Percentiles rank a stretch among this genome's conserved stretches.
Conservation (phyloP, 495 filamentous ascomycete species). For the Choiromyces venosus region DNA sequence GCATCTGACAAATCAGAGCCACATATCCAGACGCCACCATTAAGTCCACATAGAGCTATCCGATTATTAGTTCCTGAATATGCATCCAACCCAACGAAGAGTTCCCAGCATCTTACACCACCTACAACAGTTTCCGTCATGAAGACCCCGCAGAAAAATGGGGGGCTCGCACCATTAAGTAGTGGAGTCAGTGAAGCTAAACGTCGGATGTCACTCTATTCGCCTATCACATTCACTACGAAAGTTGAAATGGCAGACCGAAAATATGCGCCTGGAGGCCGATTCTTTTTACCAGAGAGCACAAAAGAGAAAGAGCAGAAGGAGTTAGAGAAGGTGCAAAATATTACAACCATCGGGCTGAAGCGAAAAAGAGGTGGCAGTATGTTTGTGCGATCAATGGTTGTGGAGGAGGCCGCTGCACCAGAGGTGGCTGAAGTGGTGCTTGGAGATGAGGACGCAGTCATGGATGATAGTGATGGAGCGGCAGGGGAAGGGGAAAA, state of each 20-base stretch:
- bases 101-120: slow-evolving; percentile 36
- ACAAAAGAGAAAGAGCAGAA: slow-evolving; percentile 36
- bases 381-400: slow-evolving; percentile 28
- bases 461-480: slow-evolving; percentile 34
- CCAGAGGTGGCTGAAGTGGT: slow-evolving; percentile 31
- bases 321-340: slow-evolving; percentile 30
- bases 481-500: slow-evolving; percentile 27
- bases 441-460: slow-evolving; percentile 22
- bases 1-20: slow-evolving; percentile 25
- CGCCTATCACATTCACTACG: slow-evolving; percentile 37
- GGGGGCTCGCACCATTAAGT: slow-evolving; percentile 4
- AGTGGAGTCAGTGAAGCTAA: slow-evolving; percentile 31
- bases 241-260: slow-evolving; percentile 39
- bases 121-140: slow-evolving; percentile 29
- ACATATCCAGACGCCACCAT: slow-evolving; percentile 38
- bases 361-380: slow-evolving; percentile 26
- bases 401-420: slow-evolving; percentile 20
- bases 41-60: slow-evolving; percentile 40
- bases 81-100: slow-evolving; percentile 19
- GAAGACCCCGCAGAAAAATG: slow-evolving; percentile 31
- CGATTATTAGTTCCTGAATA: slow-evolving; percentile 40
- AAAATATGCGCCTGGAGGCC: slow-evolving; percentile 41
- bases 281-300: slow-evolving; percentile 39
- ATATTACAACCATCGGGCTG: slow-evolving; percentile 16
- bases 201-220: slow-evolving; percentile 38